These are phyloP conservation scores for Gossypium schwendimanii DNA, from an alignment of 441 rosid genomes.

Conservation along the genomic window DNA sequence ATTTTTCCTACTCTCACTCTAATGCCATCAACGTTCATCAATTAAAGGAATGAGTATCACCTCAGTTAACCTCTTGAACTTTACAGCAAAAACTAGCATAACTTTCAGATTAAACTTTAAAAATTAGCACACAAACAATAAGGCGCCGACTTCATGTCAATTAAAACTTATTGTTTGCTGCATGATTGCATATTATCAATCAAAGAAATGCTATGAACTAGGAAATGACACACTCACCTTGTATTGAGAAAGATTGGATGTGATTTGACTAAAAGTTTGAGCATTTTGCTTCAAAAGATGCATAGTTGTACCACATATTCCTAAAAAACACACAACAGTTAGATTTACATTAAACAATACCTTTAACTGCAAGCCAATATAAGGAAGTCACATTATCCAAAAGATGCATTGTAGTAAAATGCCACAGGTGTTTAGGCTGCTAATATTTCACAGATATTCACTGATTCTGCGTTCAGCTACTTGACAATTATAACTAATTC, in stretches of 20 bases:
- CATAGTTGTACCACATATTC: constrained; percentile 45
- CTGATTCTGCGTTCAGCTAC: too few species aligned
- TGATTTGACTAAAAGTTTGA: constrained; percentile 61
- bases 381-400: background rate
- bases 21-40: background rate
- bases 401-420: background rate
- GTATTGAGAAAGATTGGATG: constrained; percentile 57
- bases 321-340: constrained; percentile 33
- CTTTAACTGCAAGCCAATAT: background rate
- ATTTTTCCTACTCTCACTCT: background rate
- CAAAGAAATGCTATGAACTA: constrained; percentile 3
- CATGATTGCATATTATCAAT: background rate
- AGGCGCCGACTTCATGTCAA: background rate
- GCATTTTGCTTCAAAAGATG: constrained; percentile 71
- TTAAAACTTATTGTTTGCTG: background rate
- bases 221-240: constrained; percentile 40
- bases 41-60: background rate
- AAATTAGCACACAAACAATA: background rate
- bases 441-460: background rate
- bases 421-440: background rate
- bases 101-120: constrained; percentile 5
- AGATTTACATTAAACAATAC: background rate
- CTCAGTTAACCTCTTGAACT: background rate
- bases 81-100: background rate
- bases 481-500: background rate